Evolutionary conservation across 345 rosid species (phyloP), one percentile per base, ranked within the genome.

Genomic region (Isatis tinctoria): DNA sequence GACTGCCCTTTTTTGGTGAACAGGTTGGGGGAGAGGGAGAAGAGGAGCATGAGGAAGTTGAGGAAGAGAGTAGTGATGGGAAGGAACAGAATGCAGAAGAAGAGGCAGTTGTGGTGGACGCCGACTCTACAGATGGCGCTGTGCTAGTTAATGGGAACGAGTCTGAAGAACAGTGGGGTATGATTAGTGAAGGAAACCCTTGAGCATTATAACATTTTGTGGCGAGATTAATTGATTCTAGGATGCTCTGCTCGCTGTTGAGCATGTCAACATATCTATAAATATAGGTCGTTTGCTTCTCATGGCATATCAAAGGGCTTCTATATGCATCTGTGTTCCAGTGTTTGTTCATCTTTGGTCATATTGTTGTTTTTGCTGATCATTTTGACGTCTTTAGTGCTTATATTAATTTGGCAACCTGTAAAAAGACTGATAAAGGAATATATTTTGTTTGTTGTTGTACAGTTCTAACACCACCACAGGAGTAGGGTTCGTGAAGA

Each of bases 91-190:
- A 80, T 67, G 86, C 73, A 52, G 98, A 90, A 81, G 97, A 89
- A 84, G 98, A 91, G 81, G 95, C 86, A 54, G 95, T 88, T 51
- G 95, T 87, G 47, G 87, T 86, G 76, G 98, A 91, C 72, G 92
- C 90, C 67, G 97, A 90, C 69, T 94, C 96, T 12, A 91, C 87
- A 20, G 94, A 93, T 67, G 92, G 95, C 56, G 92, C 81, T 4
- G 94, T 89, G 79, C 93, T 91, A 60, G 92, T 91, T 73, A 91
- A 91, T 72, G 94, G 97, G 70, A 89, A 84, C 73, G 91, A 86
- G 83, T 88, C 85, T 35, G 91, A 93, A 82, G 97, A 91, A 89
- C 88, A 93, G 89, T 93, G 97, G 96, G 91, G 90, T 91, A 88
- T 85, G 91, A 87, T 89, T 78, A 85, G 90, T 76, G 91, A 91